Percentiles rank a stretch among this genome's conserved stretches.
Evolutionary conservation across 257 asterid genomes (phyloP).

Genomic region (Pogostemon cablin): DNA sequence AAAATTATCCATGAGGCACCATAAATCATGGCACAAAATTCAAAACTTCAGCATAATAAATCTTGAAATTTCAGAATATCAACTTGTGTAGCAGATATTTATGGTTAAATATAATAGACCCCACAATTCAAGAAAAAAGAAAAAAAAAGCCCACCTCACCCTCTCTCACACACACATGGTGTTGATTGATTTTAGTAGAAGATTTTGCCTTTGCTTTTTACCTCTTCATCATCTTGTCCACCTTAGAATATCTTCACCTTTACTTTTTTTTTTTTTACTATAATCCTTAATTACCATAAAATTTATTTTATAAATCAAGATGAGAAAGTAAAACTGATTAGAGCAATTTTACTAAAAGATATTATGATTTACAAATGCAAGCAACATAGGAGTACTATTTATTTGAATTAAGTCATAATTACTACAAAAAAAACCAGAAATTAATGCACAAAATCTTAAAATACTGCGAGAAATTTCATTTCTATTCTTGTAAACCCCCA

Average conservation of each 20-base stretch:
- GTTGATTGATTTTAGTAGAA: conserved; percentile 31
- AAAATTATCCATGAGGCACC: not conserved
- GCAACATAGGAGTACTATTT: not conserved
- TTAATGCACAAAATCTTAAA: conserved; percentile 18
- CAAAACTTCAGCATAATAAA: conserved; percentile 24
- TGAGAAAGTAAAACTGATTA: not conserved
- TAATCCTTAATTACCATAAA: not conserved
- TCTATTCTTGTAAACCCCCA: conserved; percentile 65
- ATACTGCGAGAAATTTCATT: conserved; percentile 44
- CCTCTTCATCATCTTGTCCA: conserved; percentile 32
- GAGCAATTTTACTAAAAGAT: not conserved
- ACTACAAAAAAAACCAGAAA: not conserved
- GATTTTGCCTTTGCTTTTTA: conserved; percentile 36
- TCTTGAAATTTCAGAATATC: conserved; percentile 25
- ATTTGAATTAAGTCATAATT: conserved; percentile 23
- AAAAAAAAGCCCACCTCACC: conserved; percentile 26
- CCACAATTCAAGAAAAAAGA: conserved; percentile 33
- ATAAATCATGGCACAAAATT: conserved; percentile 27
- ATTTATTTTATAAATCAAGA: not conserved
- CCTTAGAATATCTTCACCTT: conserved; percentile 23
- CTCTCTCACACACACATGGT: conserved; percentile 10
- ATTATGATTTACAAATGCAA: not conserved
- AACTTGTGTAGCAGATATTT: conserved; percentile 34
- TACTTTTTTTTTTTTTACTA: not conserved
- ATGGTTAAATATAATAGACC: conserved; percentile 40